phyloP scores from a whole-genome alignment of 306 rosid genomes.

The Astragalus glycyphyllos region DNA sequence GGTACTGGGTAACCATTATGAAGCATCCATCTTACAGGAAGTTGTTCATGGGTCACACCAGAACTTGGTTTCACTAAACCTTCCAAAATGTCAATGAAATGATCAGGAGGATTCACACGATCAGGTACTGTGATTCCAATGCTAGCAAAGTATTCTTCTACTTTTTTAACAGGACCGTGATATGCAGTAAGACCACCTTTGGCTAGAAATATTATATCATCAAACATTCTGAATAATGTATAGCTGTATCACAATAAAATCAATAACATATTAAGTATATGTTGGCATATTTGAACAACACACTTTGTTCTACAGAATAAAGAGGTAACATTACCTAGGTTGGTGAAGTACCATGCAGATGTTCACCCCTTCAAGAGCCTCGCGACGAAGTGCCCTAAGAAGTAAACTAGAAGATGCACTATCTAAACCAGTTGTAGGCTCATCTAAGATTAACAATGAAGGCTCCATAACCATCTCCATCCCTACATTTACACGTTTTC shows the following conservation, averaged over 20 bases:
- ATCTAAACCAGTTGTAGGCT: conserved; percentile 84
- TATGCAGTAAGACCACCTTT: conserved; percentile 86
- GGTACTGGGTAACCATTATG: conserved; percentile 81
- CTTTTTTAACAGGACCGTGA: conserved; percentile 82
- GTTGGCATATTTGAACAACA: conserved; percentile 32
- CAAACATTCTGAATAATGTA: conserved; percentile 81
- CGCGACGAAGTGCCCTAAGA: conserved; percentile 78
- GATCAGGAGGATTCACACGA: conserved; percentile 85
- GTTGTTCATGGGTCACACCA: conserved; percentile 63
- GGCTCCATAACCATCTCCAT: conserved; percentile 95
- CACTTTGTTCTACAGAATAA: conserved; percentile 28
- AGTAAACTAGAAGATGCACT: conserved; percentile 82
- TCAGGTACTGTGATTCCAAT: conserved; percentile 78
- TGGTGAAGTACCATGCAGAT: conserved; percentile 75
- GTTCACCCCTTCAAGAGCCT: conserved; percentile 76
- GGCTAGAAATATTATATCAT: conserved; percentile 79
- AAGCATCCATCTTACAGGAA: conserved; percentile 87
- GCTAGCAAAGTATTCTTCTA: conserved; percentile 80
- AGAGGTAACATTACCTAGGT: conserved; percentile 62
- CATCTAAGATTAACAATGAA: conserved; percentile 79
- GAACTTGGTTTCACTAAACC: conserved; percentile 68
- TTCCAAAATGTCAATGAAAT: conserved; percentile 80
- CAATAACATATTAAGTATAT: conserved; percentile 17
- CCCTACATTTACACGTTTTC: conserved; percentile 84
- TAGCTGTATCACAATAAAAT: conserved; percentile 59